phyloP scores from a whole-genome alignment of 129 eudicot genomes.

The Flaveria robusta region DNA sequence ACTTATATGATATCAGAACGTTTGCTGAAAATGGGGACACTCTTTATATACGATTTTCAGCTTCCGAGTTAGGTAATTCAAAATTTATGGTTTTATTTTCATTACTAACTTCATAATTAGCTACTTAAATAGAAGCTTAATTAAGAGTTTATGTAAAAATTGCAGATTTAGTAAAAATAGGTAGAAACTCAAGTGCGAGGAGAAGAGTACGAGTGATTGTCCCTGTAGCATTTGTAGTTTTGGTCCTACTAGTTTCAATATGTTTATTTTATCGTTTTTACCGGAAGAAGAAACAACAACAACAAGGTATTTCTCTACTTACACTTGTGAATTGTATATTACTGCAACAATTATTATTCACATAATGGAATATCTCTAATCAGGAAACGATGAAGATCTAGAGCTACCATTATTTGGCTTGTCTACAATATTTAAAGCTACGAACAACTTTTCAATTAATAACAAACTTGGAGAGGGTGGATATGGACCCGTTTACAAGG shows the following conservation, averaged over 20 bases:
- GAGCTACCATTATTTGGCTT: slow-evolving; percentile 28
- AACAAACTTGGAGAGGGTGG: slow-evolving; percentile 30
- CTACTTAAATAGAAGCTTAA: not conserved
- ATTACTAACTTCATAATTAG: not conserved
- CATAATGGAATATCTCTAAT: too few relatives aligned
- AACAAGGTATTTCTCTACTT: slow-evolving; percentile 51
- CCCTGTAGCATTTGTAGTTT: not conserved
- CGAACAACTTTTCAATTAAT: slow-evolving; percentile 17
- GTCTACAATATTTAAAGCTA: slow-evolving; percentile 24
- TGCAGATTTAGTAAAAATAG: not conserved
- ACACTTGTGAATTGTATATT: slow-evolving; percentile 1
- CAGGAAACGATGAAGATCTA: not conserved
- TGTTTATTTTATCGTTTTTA: not conserved
- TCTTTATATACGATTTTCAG: not conserved
- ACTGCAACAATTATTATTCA: not conserved
- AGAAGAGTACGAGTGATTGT: not conserved
- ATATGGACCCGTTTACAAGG: slow-evolving; percentile 30
- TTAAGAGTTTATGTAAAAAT: not conserved
- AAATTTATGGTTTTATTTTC: not conserved
- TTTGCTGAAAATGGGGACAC: not conserved
- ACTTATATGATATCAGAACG: slow-evolving; percentile 1
- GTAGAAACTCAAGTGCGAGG: not conserved
- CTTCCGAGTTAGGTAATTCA: not conserved
- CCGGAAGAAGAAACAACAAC: not conserved
- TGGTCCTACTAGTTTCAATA: not conserved